A percentile compares a stretch with the other conserved stretches of the same genome.
phyloP scores from a whole-genome alignment of 345 rosid species.

The Pistacia vera region DNA sequence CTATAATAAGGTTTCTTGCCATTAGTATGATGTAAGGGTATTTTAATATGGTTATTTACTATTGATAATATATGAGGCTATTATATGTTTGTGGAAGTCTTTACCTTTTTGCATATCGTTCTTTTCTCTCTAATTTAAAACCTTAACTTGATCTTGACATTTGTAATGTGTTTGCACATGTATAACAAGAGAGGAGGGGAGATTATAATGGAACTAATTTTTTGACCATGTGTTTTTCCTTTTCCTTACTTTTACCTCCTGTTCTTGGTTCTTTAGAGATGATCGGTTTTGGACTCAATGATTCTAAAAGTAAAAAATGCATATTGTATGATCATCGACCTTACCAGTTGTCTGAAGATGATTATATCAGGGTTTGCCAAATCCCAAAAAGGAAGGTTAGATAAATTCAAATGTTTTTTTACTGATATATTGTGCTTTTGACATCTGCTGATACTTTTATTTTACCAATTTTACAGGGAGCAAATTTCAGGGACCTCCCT shows the following conservation, averaged over 20 bases:
- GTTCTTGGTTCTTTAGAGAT: slow-evolving; percentile 44
- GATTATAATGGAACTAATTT: background rate
- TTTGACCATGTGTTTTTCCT: background rate
- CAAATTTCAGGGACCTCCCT: slow-evolving; percentile 91
- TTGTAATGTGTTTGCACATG: background rate
- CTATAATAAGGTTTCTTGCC: background rate
- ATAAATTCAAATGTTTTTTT: background rate
- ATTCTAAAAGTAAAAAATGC: slow-evolving; percentile 26
- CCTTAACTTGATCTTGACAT: too few relatives aligned
- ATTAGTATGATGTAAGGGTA: background rate
- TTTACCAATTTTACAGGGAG: slow-evolving; percentile 59
- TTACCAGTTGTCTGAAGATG: slow-evolving; percentile 46
- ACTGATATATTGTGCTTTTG: slow-evolving; percentile 1
- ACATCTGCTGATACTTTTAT: slow-evolving; percentile 17
- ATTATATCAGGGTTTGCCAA: slow-evolving; percentile 70
- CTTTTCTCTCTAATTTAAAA: too few relatives aligned
- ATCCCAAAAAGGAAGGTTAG: slow-evolving; percentile 88
- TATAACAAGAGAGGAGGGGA: background rate
- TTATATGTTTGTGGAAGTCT: too few relatives aligned
- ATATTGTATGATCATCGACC: slow-evolving; percentile 80
- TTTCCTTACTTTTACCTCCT: slow-evolving; percentile 5
- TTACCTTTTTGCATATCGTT: too few relatives aligned
- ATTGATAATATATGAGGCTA: too few relatives aligned
- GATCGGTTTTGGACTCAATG: slow-evolving; percentile 48
- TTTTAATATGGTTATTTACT: too few relatives aligned